phyloP scores from a whole-genome alignment of 1,284 basidiomycete species.

The Ustilago cynodontis region DNA sequence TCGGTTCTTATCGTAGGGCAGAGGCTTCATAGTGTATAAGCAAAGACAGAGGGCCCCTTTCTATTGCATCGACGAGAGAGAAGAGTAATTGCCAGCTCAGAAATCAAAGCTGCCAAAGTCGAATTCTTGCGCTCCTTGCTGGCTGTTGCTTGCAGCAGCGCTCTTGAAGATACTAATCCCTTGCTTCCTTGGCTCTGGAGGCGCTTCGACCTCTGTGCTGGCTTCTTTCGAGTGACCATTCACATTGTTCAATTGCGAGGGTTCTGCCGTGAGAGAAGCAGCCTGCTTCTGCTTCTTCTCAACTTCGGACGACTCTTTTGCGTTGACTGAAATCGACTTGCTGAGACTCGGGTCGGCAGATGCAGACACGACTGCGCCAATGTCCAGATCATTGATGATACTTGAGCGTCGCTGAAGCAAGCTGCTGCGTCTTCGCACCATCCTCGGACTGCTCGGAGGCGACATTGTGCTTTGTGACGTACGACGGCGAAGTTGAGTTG shows the following conservation, averaged over 20 bases:
- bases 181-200: conserved; percentile 32
- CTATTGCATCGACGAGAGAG: conserved; percentile 11
- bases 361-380: conserved; percentile 12
- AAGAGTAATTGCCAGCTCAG: conserved; percentile 8
- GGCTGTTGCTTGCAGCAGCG: conserved; percentile 47
- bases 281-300: background rate
- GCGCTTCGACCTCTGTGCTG: background rate
- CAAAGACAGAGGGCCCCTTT: background rate
- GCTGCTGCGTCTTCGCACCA: conserved; percentile 42
- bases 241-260: background rate
- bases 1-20: background rate
- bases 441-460: conserved; percentile 43
- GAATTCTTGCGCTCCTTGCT: conserved; percentile 61
- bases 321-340: background rate
- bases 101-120: conserved; percentile 60
- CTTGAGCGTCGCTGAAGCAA: conserved; percentile 46
- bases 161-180: conserved; percentile 54
- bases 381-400: conserved; percentile 57
- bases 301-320: background rate
- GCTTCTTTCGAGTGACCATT: background rate
- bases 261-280: conserved; percentile 12
- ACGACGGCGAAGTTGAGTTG: conserved; percentile 18
- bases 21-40: background rate
- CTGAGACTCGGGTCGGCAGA: background rate
- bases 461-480: conserved; percentile 37